Percentiles rank a stretch among this genome's conserved stretches.
Conservation (phyloP, 306 rosid species). For the Benincasa hispida region DNA sequence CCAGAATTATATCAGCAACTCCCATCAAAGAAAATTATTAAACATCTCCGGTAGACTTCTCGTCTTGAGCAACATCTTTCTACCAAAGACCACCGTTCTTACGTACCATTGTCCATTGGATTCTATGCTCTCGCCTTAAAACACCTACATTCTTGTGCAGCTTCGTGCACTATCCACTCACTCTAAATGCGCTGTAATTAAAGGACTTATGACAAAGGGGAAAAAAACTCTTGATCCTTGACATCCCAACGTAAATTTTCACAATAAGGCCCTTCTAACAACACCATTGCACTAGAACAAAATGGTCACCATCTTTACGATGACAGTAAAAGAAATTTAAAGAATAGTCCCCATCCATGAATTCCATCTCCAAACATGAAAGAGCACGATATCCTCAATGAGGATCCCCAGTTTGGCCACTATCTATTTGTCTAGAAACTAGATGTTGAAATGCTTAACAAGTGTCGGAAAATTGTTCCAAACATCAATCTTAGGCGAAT, state of each 20-base stretch:
- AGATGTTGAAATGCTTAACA: background rate
- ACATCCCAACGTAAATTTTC: background rate
- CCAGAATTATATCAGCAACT: background rate
- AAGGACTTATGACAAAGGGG: background rate
- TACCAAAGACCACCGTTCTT: background rate
- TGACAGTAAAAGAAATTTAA: background rate
- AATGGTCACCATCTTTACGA: background rate
- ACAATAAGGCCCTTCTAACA: background rate
- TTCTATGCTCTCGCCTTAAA: background rate
- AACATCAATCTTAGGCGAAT: background rate
- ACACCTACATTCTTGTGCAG: background rate
- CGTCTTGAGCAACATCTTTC: background rate
- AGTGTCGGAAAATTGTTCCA: background rate
- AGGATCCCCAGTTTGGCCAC: background rate
- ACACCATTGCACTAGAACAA: background rate
- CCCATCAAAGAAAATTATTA: background rate
- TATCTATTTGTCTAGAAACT: background rate
- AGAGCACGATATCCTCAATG: background rate
- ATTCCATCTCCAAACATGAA: background rate
- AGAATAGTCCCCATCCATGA: background rate
- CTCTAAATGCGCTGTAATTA: background rate
- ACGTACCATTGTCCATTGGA: background rate
- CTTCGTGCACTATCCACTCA: background rate
- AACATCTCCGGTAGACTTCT: background rate
- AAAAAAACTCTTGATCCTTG: background rate